These are phyloP conservation scores for Thuidium tamariscinum DNA, from an alignment of 225 moss, liverwort and hornwort genomes.

Conservation along the genomic window DNA sequence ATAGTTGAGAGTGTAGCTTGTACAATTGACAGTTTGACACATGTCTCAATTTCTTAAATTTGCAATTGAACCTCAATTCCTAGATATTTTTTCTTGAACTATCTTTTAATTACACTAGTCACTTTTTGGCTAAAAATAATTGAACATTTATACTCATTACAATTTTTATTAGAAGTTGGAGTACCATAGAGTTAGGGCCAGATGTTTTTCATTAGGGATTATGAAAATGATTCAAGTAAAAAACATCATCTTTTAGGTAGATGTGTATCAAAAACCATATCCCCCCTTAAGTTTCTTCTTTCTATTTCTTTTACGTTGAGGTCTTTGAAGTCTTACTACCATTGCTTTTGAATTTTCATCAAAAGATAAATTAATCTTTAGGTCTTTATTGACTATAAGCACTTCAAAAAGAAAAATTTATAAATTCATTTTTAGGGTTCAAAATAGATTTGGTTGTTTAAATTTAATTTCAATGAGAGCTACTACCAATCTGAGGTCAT, in stretches of 20 bases:
- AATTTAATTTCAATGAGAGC: not conserved
- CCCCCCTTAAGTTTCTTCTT: not conserved
- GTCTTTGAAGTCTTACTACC: not conserved
- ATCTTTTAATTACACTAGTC: not conserved
- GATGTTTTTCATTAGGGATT: not conserved
- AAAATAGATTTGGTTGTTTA: not conserved
- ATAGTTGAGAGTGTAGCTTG: not conserved
- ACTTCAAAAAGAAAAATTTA: not conserved
- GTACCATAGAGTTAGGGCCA: not conserved
- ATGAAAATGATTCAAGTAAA: not conserved
- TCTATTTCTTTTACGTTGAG: not conserved
- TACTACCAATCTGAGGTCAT: not conserved
- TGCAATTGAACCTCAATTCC: not conserved
- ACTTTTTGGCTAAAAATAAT: rapidly evolving
- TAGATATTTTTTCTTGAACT: rapidly evolving
- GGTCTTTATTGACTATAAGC: not conserved
- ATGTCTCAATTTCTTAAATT: no score
- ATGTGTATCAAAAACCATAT: no score
- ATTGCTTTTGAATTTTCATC: rapidly evolving
- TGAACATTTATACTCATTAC: not conserved
- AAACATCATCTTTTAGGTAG: not conserved
- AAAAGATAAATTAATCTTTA: not conserved
- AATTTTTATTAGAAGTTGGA: no score
- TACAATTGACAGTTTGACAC: no score
- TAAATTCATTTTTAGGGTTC: not conserved